Base-by-base conservation (phyloP, 768 basidiomycete species). In the Chlorophyllum brunneum region DNA sequence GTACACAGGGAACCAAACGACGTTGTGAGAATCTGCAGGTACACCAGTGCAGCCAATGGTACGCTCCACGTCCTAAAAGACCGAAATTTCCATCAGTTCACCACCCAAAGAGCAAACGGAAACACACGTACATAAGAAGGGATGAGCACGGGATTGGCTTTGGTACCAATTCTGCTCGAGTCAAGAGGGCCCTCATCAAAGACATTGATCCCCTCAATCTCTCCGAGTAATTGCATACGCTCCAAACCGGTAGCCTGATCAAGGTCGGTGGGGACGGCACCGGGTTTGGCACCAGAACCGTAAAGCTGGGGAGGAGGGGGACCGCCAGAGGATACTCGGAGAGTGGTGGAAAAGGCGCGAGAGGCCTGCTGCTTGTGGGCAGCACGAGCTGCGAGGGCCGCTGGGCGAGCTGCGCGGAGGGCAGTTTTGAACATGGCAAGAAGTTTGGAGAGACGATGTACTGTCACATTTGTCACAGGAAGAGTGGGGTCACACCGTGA, bases 231-330 rank as follows among this genome's bases (percentile, higher is more conserved):
- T 71, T 99, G 92, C 65, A 97, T 83, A 70, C 95, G 92, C 70
- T 98, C 95, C 50, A 98, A 77, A 82, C 95, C 95, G 60, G 95
- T 99, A 13, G 95, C 83, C 72, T 99, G 95, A 58, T 89, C 81
- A 58, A 85, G 76, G 70, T 92, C 90, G 54, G 88, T 88, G 48
- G 93, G 85, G 58, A 92, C 81, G 60, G 83, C 78, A 46, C 89
- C 86, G 26, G 81, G 51, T 65, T 87, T 83, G 62, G 78, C 81
- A 65, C 91, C 91, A 45, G 78, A 63, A 57, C 91, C 90, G 58
- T 74, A 86, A 58, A 92, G 71, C 50, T 79, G 73, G 43, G 89
- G 87, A 54, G 83, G 72, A 13, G 80, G 75, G 29, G 83, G 69
- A 16, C 67, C 65, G 31, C 72, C 85, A 5, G 88, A 88, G 43